These are phyloP conservation scores for Wickerhamomyces pijperi DNA, from an alignment of 805 yeast species.

Conservation along the genomic window DNA sequence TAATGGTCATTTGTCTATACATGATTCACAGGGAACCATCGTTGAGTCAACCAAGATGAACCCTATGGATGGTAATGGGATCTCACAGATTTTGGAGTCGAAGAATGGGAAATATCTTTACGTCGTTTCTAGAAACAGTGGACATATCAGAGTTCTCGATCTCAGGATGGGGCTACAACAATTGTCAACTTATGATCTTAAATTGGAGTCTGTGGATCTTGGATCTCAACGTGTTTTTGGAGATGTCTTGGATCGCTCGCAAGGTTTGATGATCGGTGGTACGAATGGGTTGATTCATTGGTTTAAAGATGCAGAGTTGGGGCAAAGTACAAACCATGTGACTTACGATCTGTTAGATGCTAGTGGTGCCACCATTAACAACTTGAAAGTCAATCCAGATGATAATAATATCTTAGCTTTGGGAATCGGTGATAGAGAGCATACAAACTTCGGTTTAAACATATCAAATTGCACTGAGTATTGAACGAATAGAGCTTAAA, in stretches of 20 bases:
- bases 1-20: constrained; percentile 19
- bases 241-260: constrained; percentile 9
- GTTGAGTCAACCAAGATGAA: constrained; percentile 6
- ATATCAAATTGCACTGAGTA: no score
- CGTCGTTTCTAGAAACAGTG: constrained; percentile 20
- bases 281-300: constrained; percentile 10
- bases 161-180: constrained; percentile 18
- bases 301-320: constrained; percentile 17
- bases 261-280: constrained; percentile 21
- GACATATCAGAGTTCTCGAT: constrained; percentile 24
- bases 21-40: constrained; percentile 17
- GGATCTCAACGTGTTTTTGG: constrained; percentile 17
- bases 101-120: constrained; percentile 26
- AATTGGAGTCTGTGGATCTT: constrained; percentile 4
- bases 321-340: constrained; percentile 1
- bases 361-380: constrained; percentile 7
- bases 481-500: no score
- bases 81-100: constrained; percentile 24
- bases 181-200: constrained; percentile 2
- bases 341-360: neutral
- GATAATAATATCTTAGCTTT: constrained; percentile 10
- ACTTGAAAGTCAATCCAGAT: constrained; percentile 7
- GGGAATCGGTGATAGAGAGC: constrained; percentile 12
- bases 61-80: constrained; percentile 18
- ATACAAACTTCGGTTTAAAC: neutral